A percentile compares a stretch with the other conserved stretches of the same genome.
Evolutionary conservation across 129 eudicot genomes (phyloP).

Genomic region (sunflower (Helianthus annuus)): DNA sequence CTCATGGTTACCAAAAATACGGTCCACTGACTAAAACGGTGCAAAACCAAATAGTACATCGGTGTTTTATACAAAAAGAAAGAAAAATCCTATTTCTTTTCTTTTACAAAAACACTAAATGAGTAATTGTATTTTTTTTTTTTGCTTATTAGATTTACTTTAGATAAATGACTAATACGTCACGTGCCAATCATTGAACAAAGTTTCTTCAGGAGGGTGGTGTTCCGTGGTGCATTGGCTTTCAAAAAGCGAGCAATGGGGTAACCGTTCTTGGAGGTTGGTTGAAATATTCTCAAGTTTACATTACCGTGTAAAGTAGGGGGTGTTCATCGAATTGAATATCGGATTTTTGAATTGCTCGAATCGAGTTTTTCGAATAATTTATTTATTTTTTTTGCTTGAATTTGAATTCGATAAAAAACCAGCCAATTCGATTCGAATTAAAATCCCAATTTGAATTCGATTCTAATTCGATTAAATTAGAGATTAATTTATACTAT

Average conservation of each 20-base stretch:
- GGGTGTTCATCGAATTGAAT: too few relatives aligned
- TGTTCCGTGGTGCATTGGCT: slow-evolving; percentile 81
- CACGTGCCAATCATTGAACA: neutral
- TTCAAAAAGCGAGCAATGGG: slow-evolving; percentile 55
- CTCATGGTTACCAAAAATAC: too few relatives aligned
- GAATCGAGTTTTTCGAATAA: too few relatives aligned
- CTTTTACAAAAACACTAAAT: neutral
- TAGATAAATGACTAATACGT: neutral
- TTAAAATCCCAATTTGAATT: too few relatives aligned
- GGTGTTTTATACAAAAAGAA: neutral
- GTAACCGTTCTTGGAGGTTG: slow-evolving; percentile 79
- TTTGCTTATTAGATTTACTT: slow-evolving; percentile 15
- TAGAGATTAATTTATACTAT: too few relatives aligned
- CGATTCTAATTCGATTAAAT: too few relatives aligned
- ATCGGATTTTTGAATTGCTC: too few relatives aligned
- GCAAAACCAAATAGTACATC: neutral
- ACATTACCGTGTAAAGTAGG: neutral
- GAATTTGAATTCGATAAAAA: too few relatives aligned
- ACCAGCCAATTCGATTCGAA: too few relatives aligned
- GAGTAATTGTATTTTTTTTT: neutral
- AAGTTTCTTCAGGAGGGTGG: slow-evolving; percentile 64
- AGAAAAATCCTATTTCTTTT: neutral
- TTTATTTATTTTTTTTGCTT: too few relatives aligned
- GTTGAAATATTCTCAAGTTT: slow-evolving; percentile 19
- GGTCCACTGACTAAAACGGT: neutral